These are phyloP conservation scores for Colletotrichum sojae DNA, from an alignment of 2,329 filamentous ascomycete species.

Conservation along the genomic window DNA sequence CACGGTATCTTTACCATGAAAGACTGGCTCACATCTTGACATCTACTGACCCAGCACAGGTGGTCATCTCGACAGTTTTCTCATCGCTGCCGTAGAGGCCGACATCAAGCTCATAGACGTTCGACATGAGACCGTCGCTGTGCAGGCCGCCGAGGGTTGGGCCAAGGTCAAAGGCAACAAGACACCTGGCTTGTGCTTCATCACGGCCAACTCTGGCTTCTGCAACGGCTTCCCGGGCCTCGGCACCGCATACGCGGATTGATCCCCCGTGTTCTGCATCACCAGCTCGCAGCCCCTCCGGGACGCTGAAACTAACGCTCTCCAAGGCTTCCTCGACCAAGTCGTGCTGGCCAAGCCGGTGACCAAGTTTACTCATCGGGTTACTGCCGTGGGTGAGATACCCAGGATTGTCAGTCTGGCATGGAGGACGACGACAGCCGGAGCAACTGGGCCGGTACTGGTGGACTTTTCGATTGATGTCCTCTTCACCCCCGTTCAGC, in stretches of 20 bases:
- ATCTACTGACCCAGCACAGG: background rate
- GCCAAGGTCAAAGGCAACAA: conserved; percentile 27
- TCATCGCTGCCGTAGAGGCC: conserved; percentile 28
- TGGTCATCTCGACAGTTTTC: conserved; percentile 26
- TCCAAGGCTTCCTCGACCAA: conserved; percentile 31
- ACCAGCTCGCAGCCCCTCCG: conserved; percentile 27
- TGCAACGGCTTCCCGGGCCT: conserved; percentile 24
- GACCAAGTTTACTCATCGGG: conserved; percentile 23
- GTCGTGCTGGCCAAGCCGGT: conserved; percentile 25
- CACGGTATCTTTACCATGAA: background rate
- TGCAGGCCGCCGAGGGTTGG: conserved; percentile 30
- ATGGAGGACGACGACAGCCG: conserved; percentile 24
- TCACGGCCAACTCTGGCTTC: conserved; percentile 31
- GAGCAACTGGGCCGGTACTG: conserved; percentile 24
- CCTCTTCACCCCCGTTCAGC: conserved; percentile 14
- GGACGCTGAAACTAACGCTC: conserved; percentile 24
- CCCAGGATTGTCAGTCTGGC: conserved; percentile 25
- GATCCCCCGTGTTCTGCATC: conserved; percentile 28
- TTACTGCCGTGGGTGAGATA: conserved; percentile 17
- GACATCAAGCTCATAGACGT: conserved; percentile 33
- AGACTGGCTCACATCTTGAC: background rate
- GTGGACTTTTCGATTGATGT: conserved; percentile 28
- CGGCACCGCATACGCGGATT: conserved; percentile 20
- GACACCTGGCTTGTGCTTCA: conserved; percentile 19
- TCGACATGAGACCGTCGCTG: conserved; percentile 28